Base-by-base conservation (phyloP, 441 rosid genomes). In the Metrosideros polymorpha region DNA sequence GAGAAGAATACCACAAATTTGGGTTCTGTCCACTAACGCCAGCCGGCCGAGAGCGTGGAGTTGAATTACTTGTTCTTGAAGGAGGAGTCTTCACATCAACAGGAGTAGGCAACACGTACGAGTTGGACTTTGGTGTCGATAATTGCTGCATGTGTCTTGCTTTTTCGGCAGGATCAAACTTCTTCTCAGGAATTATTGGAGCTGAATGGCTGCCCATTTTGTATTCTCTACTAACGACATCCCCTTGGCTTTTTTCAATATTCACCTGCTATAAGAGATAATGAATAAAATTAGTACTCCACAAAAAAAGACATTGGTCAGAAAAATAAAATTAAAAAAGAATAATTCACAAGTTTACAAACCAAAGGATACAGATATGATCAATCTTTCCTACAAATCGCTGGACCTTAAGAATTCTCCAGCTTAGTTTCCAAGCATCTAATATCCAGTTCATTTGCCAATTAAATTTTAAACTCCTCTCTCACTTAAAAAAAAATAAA, bases 71-170 rank as follows among this genome's bases (percentile, higher is more conserved):
- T 43, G 91, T 84, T 89, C 92, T 94, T 35, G 95, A 91, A 82
- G 95, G 86, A 84, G 84, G 25, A 77, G 90, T 88, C 88, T 91
- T 94, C 45, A 92, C 90, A 87, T 95, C 96, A 83, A 32, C 87
- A 43, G 99, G 99, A 27, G 94, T 97, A 53, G 99, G 99, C 86
- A 98, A 93, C 84, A 94, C 97, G 63, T 97, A 96, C 17, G 99
- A 89, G 77, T 90, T 88, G 75, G 91, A 88, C 87, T 93, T 93
- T 90, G 90, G 90, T 30, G 89, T 22, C n/a, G 85, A 66, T 59
- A 94, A 83, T 83, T 91, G 92, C 82, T 89, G 93, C 87, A 89
- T 85, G 86, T 92, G 95, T 90, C 95, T 93, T 83, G 90, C 85
- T 92, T 88, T 93, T 88, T 96, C 99, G 6, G 88, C 86, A 54